Evolutionary conservation across 306 rosid species (phyloP).

Genomic region (Styphnolobium japonicum): DNA sequence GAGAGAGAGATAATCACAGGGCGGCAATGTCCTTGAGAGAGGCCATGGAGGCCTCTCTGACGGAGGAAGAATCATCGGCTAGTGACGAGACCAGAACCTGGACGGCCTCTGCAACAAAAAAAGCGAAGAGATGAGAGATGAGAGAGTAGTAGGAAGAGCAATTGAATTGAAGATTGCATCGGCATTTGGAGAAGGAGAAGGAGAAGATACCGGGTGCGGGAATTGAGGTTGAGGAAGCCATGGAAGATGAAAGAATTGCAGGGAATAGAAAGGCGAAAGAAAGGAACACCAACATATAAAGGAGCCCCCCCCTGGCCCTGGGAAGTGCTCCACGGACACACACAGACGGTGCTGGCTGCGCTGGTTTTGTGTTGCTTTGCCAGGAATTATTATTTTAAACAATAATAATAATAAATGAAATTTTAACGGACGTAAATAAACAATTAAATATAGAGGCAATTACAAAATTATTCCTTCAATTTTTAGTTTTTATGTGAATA

Average conservation of each 20-base stretch:
- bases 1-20: slow-evolving; percentile 42
- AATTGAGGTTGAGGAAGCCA: slow-evolving; percentile 70
- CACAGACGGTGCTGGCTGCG: slow-evolving; percentile 4
- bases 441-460: too few relatives aligned
- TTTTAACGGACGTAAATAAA: too few relatives aligned
- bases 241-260: slow-evolving; percentile 31
- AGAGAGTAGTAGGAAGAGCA: slow-evolving; percentile 31
- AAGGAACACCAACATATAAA: neutral
- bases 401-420: too few relatives aligned
- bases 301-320: neutral
- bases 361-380: slow-evolving; percentile 26
- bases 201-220: slow-evolving; percentile 68
- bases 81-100: slow-evolving; percentile 78
- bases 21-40: slow-evolving; percentile 79
- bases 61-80: slow-evolving; percentile 77
- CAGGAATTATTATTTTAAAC: too few relatives aligned
- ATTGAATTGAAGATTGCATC: neutral
- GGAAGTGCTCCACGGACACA: neutral
- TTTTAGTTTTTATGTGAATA: too few relatives aligned
- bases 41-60: slow-evolving; percentile 76
- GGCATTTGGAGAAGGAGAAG: neutral
- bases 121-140: neutral
- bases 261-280: neutral
- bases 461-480: too few relatives aligned
- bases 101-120: slow-evolving; percentile 64